Base-by-base conservation (phyloP, 345 rosid species). In the Gossypium thurberi region DNA sequence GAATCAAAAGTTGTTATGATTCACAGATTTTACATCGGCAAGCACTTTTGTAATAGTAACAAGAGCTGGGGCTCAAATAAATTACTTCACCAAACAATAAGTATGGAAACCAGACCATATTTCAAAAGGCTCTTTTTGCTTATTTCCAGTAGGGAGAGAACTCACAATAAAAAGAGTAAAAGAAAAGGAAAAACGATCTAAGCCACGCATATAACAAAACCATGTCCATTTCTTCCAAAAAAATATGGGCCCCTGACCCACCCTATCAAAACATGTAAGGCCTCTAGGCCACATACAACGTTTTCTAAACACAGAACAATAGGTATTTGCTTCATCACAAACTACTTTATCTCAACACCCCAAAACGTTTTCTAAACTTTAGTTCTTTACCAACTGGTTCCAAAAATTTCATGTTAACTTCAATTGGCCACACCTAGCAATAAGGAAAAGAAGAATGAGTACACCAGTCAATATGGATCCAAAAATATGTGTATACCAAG, bases 401-500 rank as follows among this genome's bases (percentile, higher is more conserved):
- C 80, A 92, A 53, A 74, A 90, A 92, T 79, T 85, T 89, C 60
- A 90, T 81, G 81, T 92, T 81, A 74, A 92, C 87, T 15, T 90
- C 89, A 78, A 92, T 75, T 2, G 98, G 98, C 98, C 97, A 94
- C 8, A 92, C 92, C 97, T 92, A 79, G 66, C 12, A 61, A 78
- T 17, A 70, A 8, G n/a, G 17, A 81, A 73, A 67, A 43, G 44
- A 70, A 10, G 55, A 74, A 1, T 23, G 60, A 67, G 15, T 44
- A 58, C 26, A 68, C 1, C 40, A 33, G 40, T 33, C 37, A 33
- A 33, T 33, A 33, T 33, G 37, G 37, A 5, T 4, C 37, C 6
- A 33, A 33, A 71, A 56, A 73, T 33, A 58, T 47, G 25, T 44
- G 43, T 14, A 21, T 18, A 21, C 10, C 14, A 40, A 14, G 40